Conservation (phyloP, 192 early-diverging fungal species). For the Gamsiella multidivaricata region DNA sequence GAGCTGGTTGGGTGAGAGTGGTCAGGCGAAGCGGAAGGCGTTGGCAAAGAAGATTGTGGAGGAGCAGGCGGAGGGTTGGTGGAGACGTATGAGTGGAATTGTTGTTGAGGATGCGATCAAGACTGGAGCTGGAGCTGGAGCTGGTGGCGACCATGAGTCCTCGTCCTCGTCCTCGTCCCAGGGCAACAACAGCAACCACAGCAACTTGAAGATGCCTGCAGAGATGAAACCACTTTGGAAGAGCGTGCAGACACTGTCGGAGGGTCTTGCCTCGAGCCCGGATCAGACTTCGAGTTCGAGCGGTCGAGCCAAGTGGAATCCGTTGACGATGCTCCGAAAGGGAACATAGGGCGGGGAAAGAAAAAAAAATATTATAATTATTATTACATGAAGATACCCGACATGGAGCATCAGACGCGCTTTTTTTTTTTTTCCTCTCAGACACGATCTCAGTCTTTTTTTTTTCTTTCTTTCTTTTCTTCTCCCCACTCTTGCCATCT, state of each 20-base stretch:
- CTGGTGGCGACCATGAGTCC: not conserved
- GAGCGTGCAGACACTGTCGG: conserved; percentile 20
- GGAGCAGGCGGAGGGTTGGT: conserved; percentile 33
- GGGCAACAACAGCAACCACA: not conserved
- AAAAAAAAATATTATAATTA: too few species aligned
- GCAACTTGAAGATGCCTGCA: conserved; percentile 15
- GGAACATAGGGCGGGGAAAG: conserved; percentile 7
- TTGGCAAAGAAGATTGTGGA: conserved; percentile 17
- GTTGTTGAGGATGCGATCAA: conserved; percentile 24
- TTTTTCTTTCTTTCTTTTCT: conserved; percentile 13
- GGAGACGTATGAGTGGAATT: conserved; percentile 45
- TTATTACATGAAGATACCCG: too few species aligned
- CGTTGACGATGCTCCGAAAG: conserved; percentile 42
- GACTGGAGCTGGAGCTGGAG: conserved; percentile 1
- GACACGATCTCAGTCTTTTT: not conserved
- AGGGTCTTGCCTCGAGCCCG: conserved; percentile 17
- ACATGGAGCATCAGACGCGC: not conserved
- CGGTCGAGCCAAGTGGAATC: conserved; percentile 29
- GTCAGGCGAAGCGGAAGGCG: conserved; percentile 35
- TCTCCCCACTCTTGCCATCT: too few species aligned
- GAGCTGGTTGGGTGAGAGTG: conserved; percentile 36
- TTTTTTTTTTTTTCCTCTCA: not conserved
- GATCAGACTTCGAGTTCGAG: conserved; percentile 23
- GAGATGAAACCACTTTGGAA: conserved; percentile 38
- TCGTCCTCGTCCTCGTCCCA: not conserved